Evolutionary conservation across 495 filamentous ascomycete genomes (phyloP), one percentile per base, ranked within the genome.

Genomic region (Penicillium simplicissimum): DNA sequence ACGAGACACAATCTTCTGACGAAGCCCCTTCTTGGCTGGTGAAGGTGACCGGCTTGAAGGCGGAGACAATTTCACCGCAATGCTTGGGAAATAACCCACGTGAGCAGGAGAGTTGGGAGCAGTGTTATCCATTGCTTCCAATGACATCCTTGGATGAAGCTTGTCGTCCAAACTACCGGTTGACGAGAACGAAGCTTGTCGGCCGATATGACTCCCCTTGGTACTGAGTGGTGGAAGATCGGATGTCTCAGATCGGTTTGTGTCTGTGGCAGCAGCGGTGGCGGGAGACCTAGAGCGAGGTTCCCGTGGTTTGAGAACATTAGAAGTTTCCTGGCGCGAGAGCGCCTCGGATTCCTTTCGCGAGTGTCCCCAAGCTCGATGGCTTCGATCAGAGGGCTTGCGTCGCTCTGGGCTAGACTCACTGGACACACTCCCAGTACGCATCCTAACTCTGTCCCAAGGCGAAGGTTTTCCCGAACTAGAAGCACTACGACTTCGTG

Each of bases 61-160:
- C 10, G 81, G 76, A 19, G 83, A 85, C 15, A 85, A 53, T 62
- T 85, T 84, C 37, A 81, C 82, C 11, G 82, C 78, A 62, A 87
- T 84, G 59, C 83, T 85, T 6, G 85, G 85, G 55, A 85, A 79
- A 51, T 80, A 79, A n/a, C 71, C 63, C 19, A 70, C 54, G 13
- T 74, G 68, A n/a, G 70, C 63, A 17, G 82, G 81, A 55, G 82
- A 82, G 60, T 74, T 80, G 14, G 82, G 78, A 23, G 73, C 77
- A 9, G 76, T 82, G 53, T 68, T 74, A 42, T 83, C 81, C 52
- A 78, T 67, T 17, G 73, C 82, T 25, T 84, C 80, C 2, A 81
- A 64, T 25, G 81, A 83, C 55, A 74, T 72, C 37, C 81, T 69
- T 52, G 64, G 66, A 48, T 74, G 72, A 15, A 69, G 70, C 43